A percentile compares a stretch with the other conserved stretches of the same genome.
These are phyloP conservation scores for Huntiella decipiens DNA, from an alignment of 2,329 filamentous ascomycete genomes.

Conservation along the genomic window DNA sequence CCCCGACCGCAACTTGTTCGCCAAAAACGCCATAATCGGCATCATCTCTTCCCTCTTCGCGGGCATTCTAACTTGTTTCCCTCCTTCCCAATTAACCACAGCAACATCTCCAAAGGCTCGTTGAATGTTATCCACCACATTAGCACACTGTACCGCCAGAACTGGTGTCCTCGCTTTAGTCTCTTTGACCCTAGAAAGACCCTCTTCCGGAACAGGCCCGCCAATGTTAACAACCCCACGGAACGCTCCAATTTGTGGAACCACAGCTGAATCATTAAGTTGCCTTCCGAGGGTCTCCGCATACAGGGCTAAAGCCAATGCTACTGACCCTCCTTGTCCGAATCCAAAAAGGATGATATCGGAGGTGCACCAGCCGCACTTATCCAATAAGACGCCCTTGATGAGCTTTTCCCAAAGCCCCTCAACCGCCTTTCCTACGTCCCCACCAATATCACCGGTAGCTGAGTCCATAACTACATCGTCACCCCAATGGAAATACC, in stretches of 20 bases:
- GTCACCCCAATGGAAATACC: constrained; percentile 47
- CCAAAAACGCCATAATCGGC: constrained; percentile 73
- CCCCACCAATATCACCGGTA: constrained; percentile 36
- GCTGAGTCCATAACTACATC: constrained; percentile 34
- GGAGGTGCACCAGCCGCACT: constrained; percentile 37
- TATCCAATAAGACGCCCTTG: constrained; percentile 28
- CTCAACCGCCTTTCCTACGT: constrained; percentile 34
- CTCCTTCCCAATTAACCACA: constrained; percentile 48
- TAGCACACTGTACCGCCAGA: constrained; percentile 28
- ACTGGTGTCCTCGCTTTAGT: constrained; percentile 44
- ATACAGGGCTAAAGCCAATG: constrained; percentile 29
- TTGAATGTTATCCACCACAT: constrained; percentile 38
- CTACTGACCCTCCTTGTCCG: constrained; percentile 47
- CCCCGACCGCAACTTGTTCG: constrained; percentile 32
- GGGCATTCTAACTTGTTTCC: constrained; percentile 62
- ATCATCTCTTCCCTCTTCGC: constrained; percentile 65
- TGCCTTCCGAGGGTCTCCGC: constrained; percentile 15
- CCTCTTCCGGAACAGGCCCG: constrained; percentile 31
- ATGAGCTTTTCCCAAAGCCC: constrained; percentile 33
- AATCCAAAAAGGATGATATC: constrained; percentile 49
- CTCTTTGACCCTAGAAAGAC: constrained; percentile 13
- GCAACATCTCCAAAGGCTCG: constrained; percentile 47
- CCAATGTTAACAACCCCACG: constrained; percentile 46
- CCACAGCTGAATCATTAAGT: neutral
- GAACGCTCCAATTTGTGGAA: constrained; percentile 16